Percentiles rank a stretch among this genome's conserved stretches.
Evolutionary conservation across 805 yeast species (phyloP).

Genomic region (Spathaspora girioi): DNA sequence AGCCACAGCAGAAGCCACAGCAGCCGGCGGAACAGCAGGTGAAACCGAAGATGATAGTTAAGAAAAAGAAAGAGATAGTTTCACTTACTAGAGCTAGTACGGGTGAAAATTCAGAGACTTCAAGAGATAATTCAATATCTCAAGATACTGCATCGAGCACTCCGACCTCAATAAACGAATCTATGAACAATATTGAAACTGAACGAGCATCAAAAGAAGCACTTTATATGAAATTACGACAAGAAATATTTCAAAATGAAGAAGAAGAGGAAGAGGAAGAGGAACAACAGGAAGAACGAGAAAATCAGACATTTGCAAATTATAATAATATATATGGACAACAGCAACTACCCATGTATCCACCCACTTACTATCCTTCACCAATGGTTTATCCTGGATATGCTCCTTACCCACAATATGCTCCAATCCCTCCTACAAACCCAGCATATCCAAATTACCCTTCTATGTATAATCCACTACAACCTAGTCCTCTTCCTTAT

Average conservation of each 20-base stretch:
- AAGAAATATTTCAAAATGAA: constrained; percentile 28
- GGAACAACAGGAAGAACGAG: constrained; percentile 7
- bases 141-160: constrained; percentile 4
- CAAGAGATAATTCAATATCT: background rate
- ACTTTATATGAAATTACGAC: constrained; percentile 35
- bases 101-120: background rate
- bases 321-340: background rate
- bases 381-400: background rate
- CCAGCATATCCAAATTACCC: background rate
- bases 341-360: background rate
- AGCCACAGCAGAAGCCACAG: background rate
- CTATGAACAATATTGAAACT: constrained; percentile 19
- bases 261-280: constrained; percentile 11
- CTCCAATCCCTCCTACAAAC: background rate
- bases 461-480: background rate
- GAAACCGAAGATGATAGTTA: constrained; percentile 15
- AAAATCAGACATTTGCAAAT: constrained; percentile 1
- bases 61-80: constrained; percentile 5
- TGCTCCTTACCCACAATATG: background rate
- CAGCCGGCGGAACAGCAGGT: constrained; percentile 1
- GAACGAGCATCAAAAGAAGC: constrained; percentile 33
- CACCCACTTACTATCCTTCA: background rate
- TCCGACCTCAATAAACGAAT: constrained; percentile 3
- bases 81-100: background rate
- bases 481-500: constrained; percentile 6